phyloP scores from a whole-genome alignment of 2,329 filamentous ascomycete genomes.

The Apiospora kogelbergensis region DNA sequence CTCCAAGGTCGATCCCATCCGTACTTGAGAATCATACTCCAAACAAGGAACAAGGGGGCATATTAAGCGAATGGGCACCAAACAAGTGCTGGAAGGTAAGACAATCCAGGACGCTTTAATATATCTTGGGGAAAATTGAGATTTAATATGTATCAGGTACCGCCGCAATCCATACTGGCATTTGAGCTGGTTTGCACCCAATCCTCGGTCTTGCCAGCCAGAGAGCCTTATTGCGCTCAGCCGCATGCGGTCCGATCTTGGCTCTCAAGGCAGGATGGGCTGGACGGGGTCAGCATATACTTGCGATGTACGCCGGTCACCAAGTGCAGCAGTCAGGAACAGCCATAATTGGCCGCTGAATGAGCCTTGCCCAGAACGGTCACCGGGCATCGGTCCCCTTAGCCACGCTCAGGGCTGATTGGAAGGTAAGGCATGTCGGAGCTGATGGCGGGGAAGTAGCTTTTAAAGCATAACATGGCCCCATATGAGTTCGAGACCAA shows the following conservation, averaged over 20 bases:
- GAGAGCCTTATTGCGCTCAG: not conserved
- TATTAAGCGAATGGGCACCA: not conserved
- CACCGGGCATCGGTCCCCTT: not conserved
- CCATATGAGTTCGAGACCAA: not conserved
- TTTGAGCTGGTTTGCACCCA: not conserved
- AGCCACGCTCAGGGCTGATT: not conserved
- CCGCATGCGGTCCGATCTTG: not conserved
- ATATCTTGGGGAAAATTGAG: not conserved
- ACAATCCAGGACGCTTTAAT: not conserved
- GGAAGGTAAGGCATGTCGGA: not conserved
- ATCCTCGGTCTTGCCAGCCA: not conserved
- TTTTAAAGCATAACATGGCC: not conserved
- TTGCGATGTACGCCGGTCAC: not conserved
- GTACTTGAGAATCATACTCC: not conserved
- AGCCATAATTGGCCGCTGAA: not conserved
- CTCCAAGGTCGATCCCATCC: not conserved
- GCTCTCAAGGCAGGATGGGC: not conserved
- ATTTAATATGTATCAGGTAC: not conserved
- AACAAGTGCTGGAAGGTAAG: not conserved
- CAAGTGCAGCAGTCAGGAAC: not conserved
- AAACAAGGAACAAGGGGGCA: not conserved
- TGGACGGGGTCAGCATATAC: not conserved
- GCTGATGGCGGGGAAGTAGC: not conserved
- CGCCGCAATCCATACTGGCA: not conserved
- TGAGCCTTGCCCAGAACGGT: constrained; percentile 1